Base-by-base conservation (phyloP, 2,329 filamentous ascomycete species). In the Colletotrichum orbiculare region DNA sequence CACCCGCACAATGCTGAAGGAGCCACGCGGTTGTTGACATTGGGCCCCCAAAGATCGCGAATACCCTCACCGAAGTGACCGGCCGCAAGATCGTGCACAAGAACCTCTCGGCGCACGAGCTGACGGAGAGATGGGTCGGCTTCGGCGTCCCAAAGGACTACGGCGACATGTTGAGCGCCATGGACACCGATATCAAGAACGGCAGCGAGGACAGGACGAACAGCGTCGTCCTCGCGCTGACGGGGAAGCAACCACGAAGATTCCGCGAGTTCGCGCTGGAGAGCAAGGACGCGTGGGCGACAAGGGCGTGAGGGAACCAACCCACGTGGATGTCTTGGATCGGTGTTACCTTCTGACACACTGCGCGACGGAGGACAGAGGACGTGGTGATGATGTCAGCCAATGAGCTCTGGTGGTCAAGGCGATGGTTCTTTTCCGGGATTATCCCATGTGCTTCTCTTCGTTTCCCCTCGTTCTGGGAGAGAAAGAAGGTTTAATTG, bases 131-230 rank as follows among this genome's bases (percentile, higher is more conserved):
- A 3, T 68, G 69, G 42, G 33, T 56, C 34, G 25, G 15, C 7
- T 62, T 68, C 35, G 77, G 78, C 8, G 47, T 79, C 61, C 71
- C 77, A 4, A 67, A 67, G 35, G 68, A 74, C 4, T 78, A 75
- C 55, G 75, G 77, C 1, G 66, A 67, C 35, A 68, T 77, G 58
- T 64, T 82, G 61, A 73, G 72, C 7, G 66, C 54, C 2, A 64
- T 80, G 70, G 78, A 79, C 43, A 72, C 69, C 4, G 60, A 62
- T 2, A 75, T 79, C 67, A 74, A 73, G 59, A 69, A 73, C 37
- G 76, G 78, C 2, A 66, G 70, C 9, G 78, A 81, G 70, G 72
- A 78, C 15, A 70, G 73, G 33, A 72, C 72, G 8, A 77, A 76
- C 59, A 75, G 77, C 50, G 72, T 72, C 15, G 72, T 81, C 2